These are phyloP conservation scores for Colletotrichum sidae DNA, from an alignment of 2,329 filamentous ascomycete species.

Conservation along the genomic window DNA sequence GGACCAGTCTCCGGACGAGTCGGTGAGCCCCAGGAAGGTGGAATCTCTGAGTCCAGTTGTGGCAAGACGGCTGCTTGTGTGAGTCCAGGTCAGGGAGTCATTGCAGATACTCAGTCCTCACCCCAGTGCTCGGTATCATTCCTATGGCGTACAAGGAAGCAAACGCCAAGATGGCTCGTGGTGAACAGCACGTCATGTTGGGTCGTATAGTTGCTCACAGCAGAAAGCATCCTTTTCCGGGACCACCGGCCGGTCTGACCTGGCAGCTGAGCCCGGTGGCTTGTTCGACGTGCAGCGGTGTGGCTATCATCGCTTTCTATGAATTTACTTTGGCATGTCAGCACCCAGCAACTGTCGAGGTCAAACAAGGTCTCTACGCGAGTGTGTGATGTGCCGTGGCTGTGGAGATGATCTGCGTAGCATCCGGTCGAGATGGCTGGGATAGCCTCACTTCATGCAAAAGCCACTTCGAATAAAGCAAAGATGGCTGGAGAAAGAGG, in stretches of 20 bases:
- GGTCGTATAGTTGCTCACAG: neutral
- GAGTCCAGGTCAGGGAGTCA: neutral
- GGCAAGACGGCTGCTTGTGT: constrained; percentile 4
- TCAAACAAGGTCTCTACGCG: neutral
- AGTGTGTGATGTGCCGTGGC: constrained; percentile 4
- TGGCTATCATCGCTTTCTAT: constrained; percentile 14
- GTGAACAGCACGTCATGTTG: neutral
- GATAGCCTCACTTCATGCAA: neutral
- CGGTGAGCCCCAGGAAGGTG: neutral
- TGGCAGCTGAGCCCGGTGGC: constrained; percentile 6
- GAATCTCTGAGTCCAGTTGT: constrained; percentile 7
- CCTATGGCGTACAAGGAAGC: neutral
- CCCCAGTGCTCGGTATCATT: neutral
- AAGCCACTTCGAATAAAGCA: neutral
- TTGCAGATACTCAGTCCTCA: neutral
- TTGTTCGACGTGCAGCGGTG: constrained; percentile 16
- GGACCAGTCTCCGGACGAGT: constrained; percentile 1
- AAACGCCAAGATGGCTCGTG: neutral
- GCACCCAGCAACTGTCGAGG: neutral
- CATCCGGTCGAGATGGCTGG: constrained; percentile 15
- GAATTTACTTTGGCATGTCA: constrained; percentile 6
- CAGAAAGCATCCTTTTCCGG: neutral
- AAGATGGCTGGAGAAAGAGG: constrained; percentile 1
- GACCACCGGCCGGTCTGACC: neutral
- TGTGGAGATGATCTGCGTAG: constrained; percentile 20